A percentile compares a stretch with the other conserved stretches of the same genome.
These are phyloP conservation scores for Aphanomyces euteiches DNA, from an alignment of 352 stramenopile species.

Conservation along the genomic window DNA sequence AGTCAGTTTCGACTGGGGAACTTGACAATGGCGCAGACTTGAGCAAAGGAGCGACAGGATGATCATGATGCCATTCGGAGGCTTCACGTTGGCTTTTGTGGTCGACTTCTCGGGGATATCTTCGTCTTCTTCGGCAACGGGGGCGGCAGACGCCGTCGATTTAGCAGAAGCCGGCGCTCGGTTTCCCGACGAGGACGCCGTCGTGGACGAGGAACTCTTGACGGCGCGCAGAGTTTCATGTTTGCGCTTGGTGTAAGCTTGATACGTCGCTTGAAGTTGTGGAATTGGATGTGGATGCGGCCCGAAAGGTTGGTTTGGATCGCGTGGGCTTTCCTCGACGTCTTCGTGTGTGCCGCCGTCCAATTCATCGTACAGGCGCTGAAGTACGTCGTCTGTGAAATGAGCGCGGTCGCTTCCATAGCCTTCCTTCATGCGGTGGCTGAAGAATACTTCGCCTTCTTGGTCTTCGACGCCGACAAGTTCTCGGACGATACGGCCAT, in stretches of 20 bases:
- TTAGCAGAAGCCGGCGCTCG: background rate
- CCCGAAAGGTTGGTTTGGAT: background rate
- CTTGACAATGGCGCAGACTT: conserved; percentile 76
- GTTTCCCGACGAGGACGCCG: background rate
- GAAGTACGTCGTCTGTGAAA: conserved; percentile 26
- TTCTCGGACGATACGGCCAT: conserved; percentile 85
- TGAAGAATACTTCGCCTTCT: conserved; percentile 89
- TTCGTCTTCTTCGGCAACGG: conserved; percentile 10
- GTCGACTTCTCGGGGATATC: conserved; percentile 13
- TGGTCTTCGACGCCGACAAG: conserved; percentile 89
- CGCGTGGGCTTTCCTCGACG: background rate
- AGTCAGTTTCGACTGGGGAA: conserved; percentile 84
- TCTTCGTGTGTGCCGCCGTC: background rate
- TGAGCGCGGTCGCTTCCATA: conserved; percentile 53
- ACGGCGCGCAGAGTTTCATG: conserved; percentile 21
- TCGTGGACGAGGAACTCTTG: background rate
- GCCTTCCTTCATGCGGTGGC: conserved; percentile 72
- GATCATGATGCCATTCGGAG: conserved; percentile 79
- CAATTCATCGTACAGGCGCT: conserved; percentile 26
- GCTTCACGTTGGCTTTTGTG: background rate
- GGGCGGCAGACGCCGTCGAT: background rate
- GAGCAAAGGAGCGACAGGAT: conserved; percentile 82
- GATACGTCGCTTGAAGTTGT: conserved; percentile 20
- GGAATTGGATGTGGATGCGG: background rate
- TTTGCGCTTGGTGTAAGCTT: conserved; percentile 27